Evolutionary conservation across 176 grass and related monocot genomes (phyloP), one percentile per base, ranked within the genome.

Genomic region (Hordeum marinum): DNA sequence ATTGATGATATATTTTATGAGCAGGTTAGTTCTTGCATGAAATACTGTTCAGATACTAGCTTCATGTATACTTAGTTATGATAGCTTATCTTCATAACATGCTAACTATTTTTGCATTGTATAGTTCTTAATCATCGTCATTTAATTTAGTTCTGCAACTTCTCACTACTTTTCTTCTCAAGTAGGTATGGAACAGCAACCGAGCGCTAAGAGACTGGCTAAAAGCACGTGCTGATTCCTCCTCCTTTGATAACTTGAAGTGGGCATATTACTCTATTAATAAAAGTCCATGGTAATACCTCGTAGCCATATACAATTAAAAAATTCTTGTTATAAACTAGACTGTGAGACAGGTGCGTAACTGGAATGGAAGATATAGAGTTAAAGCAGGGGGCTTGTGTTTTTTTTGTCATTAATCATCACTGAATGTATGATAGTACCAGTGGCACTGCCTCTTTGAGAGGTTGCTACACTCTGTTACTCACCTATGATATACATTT

Each of bases 231-330:
- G 91, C 93, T 15, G 87, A 86, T 62, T 85, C 80, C 59, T 98
- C 95, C 83, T 68, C 80, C 29, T 73, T 95, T 63, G 87, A 93
- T 93, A 82, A 31, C 40, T 84, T 98, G 83, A 98, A 98, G 84
- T 98, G 92, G 92, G 36, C 80, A 17, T 98, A 98, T 86, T 95
- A 90, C 91, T 90, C 91, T 54, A 98, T 98, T 85, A 98, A 98
- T 77, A 98, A 95, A 80, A 92, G 93, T 78, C 93, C 95, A 80
- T 98, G 95, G 95, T 98, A 93, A 95, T 79, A 73, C 32, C 9
- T 72, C 8, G 23, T 26, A 27, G 67, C 21, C 40, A 23, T 59
- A 41, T 29, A 72, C 17, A 20, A 60, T 27, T 4, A 26, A 41
- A 29, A 9, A 1, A 27, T 37, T 27, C 60, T 65, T 45, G 14